Conservation (phyloP, 306 rosid genomes). For the Cicer cuneatum region DNA sequence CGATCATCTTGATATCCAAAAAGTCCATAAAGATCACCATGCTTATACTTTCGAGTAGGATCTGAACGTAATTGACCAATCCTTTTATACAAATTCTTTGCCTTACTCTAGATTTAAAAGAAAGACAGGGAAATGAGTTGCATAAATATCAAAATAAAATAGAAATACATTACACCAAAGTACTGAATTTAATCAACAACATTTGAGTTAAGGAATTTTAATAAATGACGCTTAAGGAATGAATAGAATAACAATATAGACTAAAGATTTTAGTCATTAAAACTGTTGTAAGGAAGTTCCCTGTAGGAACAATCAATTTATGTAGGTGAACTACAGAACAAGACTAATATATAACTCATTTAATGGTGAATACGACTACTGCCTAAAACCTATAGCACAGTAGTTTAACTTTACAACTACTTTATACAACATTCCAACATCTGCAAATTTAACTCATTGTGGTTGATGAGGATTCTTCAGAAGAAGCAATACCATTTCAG, state of each 20-base stretch:
- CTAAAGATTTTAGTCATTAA: neutral
- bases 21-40: slow-evolving; percentile 53
- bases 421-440: no score
- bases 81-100: slow-evolving; percentile 57
- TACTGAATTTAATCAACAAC: slow-evolving; percentile 6
- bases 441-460: no score
- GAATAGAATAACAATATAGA: slow-evolving; percentile 2
- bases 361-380: no score
- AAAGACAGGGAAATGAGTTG: slow-evolving; percentile 37
- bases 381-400: no score
- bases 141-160: slow-evolving; percentile 25
- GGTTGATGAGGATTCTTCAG: no score
- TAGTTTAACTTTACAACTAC: no score
- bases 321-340: no score
- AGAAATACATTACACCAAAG: slow-evolving; percentile 1
- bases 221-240: slow-evolving; percentile 19
- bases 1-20: slow-evolving; percentile 61
- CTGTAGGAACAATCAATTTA: neutral
- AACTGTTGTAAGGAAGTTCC: slow-evolving; percentile 2
- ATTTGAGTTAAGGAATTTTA: neutral
- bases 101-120: slow-evolving; percentile 59
- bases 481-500: no score
- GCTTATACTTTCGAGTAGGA: slow-evolving; percentile 48
- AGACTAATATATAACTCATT: no score
- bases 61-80: slow-evolving; percentile 57